phyloP scores from a whole-genome alignment of 352 stramenopile species.

The Globisporangium nagaii region DNA sequence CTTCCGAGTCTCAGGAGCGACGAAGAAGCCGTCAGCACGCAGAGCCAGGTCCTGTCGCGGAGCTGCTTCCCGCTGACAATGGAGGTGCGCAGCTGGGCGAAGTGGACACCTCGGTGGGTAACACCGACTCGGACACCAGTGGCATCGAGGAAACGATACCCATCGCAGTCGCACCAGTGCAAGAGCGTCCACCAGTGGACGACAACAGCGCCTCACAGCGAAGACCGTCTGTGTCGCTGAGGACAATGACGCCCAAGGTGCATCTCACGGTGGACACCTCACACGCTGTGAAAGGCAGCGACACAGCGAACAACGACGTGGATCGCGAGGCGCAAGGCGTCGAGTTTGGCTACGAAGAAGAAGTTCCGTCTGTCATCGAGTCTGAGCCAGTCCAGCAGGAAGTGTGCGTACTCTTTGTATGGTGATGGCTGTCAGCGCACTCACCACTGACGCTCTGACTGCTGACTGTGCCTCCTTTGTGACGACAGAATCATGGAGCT shows the following conservation, averaged over 20 bases:
- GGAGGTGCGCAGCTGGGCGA: not conserved
- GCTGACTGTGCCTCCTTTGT: not conserved
- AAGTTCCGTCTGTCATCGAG: not conserved
- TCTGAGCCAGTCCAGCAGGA: slow-evolving; percentile 1
- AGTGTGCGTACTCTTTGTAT: not conserved
- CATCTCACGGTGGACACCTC: slow-evolving; percentile 1
- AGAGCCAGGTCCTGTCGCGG: not conserved
- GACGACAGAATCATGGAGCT: slow-evolving; percentile 16
- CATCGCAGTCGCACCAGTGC: not conserved
- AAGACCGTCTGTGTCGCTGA: not conserved
- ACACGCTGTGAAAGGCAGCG: slow-evolving; percentile 7
- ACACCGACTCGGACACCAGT: not conserved
- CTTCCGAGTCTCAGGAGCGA: not conserved
- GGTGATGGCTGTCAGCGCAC: not conserved
- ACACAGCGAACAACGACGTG: slow-evolving; percentile 11
- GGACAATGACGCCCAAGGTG: not conserved
- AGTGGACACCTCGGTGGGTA: too few relatives aligned
- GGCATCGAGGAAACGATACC: not conserved
- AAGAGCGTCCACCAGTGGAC: not conserved
- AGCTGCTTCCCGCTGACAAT: not conserved
- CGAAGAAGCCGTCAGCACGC: not conserved
- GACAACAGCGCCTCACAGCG: not conserved
- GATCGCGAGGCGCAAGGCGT: slow-evolving; percentile 26
- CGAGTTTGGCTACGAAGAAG: slow-evolving; percentile 40
- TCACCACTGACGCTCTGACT: too few relatives aligned